Percentiles rank a stretch among this genome's conserved stretches.
Evolutionary conservation across 2,329 filamentous ascomycete genomes (phyloP).

Genomic region (Fusarium scirpi): DNA sequence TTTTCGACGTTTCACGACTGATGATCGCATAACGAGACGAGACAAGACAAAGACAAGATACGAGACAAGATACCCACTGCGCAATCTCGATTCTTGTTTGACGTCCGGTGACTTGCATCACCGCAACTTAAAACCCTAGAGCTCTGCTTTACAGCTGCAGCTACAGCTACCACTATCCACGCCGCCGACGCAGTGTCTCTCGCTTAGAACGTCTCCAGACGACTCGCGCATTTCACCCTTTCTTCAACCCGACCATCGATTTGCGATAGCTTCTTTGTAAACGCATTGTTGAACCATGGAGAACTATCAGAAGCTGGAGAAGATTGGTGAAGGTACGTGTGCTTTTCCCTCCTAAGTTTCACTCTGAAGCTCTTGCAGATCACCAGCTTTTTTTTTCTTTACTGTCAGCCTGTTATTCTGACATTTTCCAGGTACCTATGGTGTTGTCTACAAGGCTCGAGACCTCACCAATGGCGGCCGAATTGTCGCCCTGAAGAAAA

Average conservation of each 20-base stretch:
- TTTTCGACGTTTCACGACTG: not conserved
- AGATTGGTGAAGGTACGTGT: slow-evolving; percentile 88
- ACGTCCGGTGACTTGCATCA: slow-evolving; percentile 1
- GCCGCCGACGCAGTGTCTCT: slow-evolving; percentile 38
- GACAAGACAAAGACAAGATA: slow-evolving; percentile 1
- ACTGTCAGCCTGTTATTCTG: not conserved
- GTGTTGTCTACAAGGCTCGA: slow-evolving; percentile 93
- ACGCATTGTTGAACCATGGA: slow-evolving; percentile 71
- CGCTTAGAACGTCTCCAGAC: slow-evolving; percentile 21
- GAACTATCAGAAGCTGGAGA: slow-evolving; percentile 96
- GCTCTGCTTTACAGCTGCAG: not conserved
- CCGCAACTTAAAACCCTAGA: slow-evolving; percentile 6
- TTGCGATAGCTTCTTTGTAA: slow-evolving; percentile 17
- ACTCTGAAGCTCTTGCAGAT: not conserved
- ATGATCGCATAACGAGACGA: slow-evolving; percentile 18
- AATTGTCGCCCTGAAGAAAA: slow-evolving; percentile 95
- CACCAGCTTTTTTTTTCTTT: slow-evolving; percentile 1
- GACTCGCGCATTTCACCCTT: slow-evolving; percentile 22
- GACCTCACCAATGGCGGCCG: slow-evolving; percentile 85
- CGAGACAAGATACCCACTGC: not conserved
- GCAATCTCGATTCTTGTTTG: slow-evolving; percentile 21
- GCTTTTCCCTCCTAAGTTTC: not conserved
- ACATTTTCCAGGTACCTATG: slow-evolving; percentile 79
- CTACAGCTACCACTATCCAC: slow-evolving; percentile 9
- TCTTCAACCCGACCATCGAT: slow-evolving; percentile 17